Percentiles rank a stretch among this genome's conserved stretches.
phyloP scores from a whole-genome alignment of 1,139 yeast species.

The Pichia sp. region DNA sequence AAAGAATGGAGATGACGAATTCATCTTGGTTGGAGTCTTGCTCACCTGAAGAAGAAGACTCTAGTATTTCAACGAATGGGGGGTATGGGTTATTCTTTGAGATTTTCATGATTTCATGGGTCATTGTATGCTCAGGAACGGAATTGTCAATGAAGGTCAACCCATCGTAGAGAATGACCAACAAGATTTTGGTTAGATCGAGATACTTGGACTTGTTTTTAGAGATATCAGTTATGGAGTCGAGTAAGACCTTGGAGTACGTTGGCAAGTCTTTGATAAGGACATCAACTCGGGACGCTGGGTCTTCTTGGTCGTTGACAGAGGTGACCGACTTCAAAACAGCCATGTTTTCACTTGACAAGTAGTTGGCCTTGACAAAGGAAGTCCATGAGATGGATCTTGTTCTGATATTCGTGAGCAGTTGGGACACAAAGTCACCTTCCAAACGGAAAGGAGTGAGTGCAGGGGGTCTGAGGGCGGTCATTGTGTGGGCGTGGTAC shows the following conservation, averaged over 20 bases:
- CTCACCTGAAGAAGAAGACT: slow-evolving; percentile 26
- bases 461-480: not conserved
- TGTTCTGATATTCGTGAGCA: slow-evolving; percentile 69
- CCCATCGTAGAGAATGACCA: slow-evolving; percentile 13
- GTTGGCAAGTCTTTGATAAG: slow-evolving; percentile 44
- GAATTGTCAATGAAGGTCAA: slow-evolving; percentile 7
- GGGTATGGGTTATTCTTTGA: slow-evolving; percentile 39
- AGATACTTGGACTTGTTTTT: not conserved
- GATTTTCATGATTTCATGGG: not conserved
- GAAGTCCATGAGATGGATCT: slow-evolving; percentile 94
- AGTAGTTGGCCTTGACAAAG: slow-evolving; percentile 67
- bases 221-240: not conserved
- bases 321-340: slow-evolving; percentile 45
- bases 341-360: slow-evolving; percentile 63
- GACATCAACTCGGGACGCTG: slow-evolving; percentile 37
- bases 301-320: slow-evolving; percentile 47
- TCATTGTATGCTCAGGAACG: not conserved
- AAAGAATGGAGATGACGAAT: slow-evolving; percentile 5
- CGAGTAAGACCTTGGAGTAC: slow-evolving; percentile 42
- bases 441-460: slow-evolving; percentile 19
- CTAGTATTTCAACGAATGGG: slow-evolving; percentile 52
- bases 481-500: not conserved
- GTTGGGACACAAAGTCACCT: slow-evolving; percentile 68
- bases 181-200: slow-evolving; percentile 6
- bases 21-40: slow-evolving; percentile 2